Evolutionary conservation across 495 filamentous ascomycete genomes (phyloP).

Genomic region (Penicillium salamii): DNA sequence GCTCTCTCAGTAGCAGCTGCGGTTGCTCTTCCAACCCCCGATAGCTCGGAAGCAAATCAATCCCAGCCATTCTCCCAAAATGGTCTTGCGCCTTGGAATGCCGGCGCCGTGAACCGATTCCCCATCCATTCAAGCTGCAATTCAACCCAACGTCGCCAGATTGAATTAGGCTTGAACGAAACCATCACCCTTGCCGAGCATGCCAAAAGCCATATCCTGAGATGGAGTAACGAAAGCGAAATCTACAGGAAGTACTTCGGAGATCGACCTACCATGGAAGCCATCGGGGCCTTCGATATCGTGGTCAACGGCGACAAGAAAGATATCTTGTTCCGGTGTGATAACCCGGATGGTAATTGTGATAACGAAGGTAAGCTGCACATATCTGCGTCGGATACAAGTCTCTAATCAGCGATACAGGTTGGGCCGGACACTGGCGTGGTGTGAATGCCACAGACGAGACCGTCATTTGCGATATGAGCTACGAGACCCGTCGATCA

Average conservation of each 20-base stretch:
- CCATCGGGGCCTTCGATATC: slow-evolving; percentile 51
- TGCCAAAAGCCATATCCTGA: slow-evolving; percentile 46
- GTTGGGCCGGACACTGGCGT: slow-evolving; percentile 59
- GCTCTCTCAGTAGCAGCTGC: slow-evolving; percentile 2
- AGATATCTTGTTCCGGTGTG: slow-evolving; percentile 52
- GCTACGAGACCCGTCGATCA: slow-evolving; percentile 45
- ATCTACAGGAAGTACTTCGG: slow-evolving; percentile 60
- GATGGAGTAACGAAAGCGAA: slow-evolving; percentile 46
- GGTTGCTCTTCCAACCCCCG: slow-evolving; percentile 10
- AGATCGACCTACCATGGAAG: slow-evolving; percentile 41
- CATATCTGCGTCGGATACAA: neutral
- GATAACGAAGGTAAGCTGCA: slow-evolving; percentile 34
- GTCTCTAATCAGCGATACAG: slow-evolving; percentile 20
- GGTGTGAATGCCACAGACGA: slow-evolving; percentile 54
- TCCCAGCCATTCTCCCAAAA: slow-evolving; percentile 10
- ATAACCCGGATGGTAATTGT: slow-evolving; percentile 58
- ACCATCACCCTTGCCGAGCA: slow-evolving; percentile 45
- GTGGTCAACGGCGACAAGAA: slow-evolving; percentile 46
- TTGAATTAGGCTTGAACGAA: slow-evolving; percentile 47
- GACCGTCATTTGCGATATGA: slow-evolving; percentile 60
- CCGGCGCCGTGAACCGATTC: slow-evolving; percentile 25
- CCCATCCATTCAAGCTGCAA: slow-evolving; percentile 58
- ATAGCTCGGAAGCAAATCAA: neutral
- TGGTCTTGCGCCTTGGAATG: slow-evolving; percentile 15
- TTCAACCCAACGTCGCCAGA: slow-evolving; percentile 45